A percentile compares a stretch with the other conserved stretches of the same genome.
Conservation (phyloP, 257 asterid species). For the Solanum pinnatisectum region DNA sequence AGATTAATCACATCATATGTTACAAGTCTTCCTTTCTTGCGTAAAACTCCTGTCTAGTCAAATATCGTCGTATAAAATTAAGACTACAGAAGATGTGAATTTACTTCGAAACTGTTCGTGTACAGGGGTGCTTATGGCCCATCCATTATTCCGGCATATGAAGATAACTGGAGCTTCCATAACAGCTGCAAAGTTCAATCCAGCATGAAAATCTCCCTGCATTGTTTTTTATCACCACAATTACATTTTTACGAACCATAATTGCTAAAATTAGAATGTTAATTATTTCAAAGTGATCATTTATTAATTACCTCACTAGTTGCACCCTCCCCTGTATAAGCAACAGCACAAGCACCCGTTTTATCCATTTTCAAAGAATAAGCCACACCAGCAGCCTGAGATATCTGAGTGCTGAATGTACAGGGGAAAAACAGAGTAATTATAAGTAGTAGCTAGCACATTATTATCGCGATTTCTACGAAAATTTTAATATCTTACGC, state of each 20-base stretch:
- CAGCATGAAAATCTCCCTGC: constrained; percentile 98
- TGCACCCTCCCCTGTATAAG: constrained; percentile 74
- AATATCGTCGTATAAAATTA: background rate
- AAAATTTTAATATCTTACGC: constrained; percentile 39
- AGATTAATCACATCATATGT: background rate
- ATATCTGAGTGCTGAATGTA: constrained; percentile 68
- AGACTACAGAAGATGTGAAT: background rate
- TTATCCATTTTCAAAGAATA: constrained; percentile 87
- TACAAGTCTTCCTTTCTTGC: background rate
- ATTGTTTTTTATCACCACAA: background rate
- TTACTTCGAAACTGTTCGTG: constrained; percentile 73
- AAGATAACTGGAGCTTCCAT: constrained; percentile 75
- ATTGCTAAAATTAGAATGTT: background rate
- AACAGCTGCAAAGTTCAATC: constrained; percentile 80
- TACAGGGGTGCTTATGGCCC: constrained; percentile 89
- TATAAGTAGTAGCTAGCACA: background rate
- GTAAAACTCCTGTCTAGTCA: background rate
- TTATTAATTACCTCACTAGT: constrained; percentile 69
- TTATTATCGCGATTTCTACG: background rate
- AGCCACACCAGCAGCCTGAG: constrained; percentile 96
- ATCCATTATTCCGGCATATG: constrained; percentile 89
- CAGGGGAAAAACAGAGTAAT: background rate
- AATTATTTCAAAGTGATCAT: background rate
- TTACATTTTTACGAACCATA: background rate
- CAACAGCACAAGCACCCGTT: constrained; percentile 67